Evolutionary conservation across 2,329 filamentous ascomycete species (phyloP).

Genomic region (Fusarium brevicatenulatum): DNA sequence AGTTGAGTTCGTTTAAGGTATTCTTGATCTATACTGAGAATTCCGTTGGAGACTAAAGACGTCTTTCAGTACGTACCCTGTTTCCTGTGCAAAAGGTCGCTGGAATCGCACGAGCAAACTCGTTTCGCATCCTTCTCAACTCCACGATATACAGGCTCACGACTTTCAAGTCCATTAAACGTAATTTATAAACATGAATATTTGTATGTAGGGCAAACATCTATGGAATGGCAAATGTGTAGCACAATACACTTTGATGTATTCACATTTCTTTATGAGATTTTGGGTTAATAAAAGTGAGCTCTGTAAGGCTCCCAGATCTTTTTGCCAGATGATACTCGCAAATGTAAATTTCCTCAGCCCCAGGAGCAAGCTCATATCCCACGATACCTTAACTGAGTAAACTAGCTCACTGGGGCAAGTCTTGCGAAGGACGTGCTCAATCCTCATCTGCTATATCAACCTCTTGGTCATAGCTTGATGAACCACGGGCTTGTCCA

Average conservation of each 20-base stretch:
- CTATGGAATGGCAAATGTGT: not conserved
- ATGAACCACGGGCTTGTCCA: conserved; percentile 2
- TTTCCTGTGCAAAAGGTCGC: not conserved
- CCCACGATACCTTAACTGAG: conserved; percentile 1
- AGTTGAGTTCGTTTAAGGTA: too few species aligned
- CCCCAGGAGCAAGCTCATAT: not conserved
- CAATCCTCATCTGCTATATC: conserved; percentile 5
- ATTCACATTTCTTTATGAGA: not conserved
- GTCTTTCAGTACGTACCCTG: not conserved
- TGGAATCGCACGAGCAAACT: not conserved
- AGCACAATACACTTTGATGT: not conserved
- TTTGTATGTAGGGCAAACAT: not conserved
- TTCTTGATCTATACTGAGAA: not conserved
- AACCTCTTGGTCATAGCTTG: conserved; percentile 4
- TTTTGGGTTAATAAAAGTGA: not conserved
- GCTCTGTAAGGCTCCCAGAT: not conserved
- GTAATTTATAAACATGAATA: not conserved
- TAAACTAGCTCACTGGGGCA: conserved; percentile 1
- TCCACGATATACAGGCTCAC: not conserved
- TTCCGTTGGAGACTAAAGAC: not conserved
- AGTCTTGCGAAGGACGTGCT: conserved; percentile 14
- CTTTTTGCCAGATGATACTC: not conserved
- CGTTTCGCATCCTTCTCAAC: not conserved
- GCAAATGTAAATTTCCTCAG: not conserved
- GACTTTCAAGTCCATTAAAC: not conserved